Evolutionary conservation across 176 grass and related monocot genomes (phyloP).

Genomic region (Hordeum marinum): DNA sequence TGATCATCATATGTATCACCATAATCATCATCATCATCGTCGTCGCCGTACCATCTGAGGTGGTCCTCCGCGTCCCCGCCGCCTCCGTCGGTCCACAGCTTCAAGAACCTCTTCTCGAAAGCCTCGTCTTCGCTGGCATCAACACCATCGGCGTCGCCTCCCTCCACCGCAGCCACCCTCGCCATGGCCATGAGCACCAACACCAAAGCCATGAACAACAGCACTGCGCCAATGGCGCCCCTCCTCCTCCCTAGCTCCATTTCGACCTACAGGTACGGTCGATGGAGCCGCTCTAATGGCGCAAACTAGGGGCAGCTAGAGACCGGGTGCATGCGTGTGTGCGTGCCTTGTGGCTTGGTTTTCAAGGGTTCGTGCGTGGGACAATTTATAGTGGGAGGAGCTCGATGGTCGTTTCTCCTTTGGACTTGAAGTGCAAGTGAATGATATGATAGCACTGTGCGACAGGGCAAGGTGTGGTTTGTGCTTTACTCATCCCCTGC

Average conservation of each 20-base stretch:
- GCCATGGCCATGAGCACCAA: not conserved
- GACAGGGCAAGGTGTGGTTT: constrained; percentile 49
- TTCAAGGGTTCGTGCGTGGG: constrained; percentile 28
- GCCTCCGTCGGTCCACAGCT: not conserved
- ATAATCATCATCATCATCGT: not conserved
- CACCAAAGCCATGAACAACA: not conserved
- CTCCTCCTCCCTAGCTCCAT: constrained; percentile 32
- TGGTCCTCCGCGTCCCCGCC: not conserved
- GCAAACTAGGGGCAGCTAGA: no score
- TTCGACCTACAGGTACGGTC: not conserved
- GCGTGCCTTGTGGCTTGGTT: constrained; percentile 31
- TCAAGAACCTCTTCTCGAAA: not conserved
- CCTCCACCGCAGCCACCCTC: not conserved
- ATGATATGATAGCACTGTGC: constrained; percentile 11
- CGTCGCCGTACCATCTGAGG: not conserved
- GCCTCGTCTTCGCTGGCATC: not conserved
- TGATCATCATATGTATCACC: no score
- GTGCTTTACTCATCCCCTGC: constrained; percentile 66
- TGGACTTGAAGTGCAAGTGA: constrained; percentile 75
- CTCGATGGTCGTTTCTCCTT: not conserved
- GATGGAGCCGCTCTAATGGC: not conserved
- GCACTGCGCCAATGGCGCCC: not conserved
- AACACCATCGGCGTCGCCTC: not conserved
- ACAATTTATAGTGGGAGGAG: constrained; percentile 19
- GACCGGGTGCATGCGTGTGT: not conserved